Evolutionary conservation across 495 filamentous ascomycete species (phyloP).

Genomic region (Aspergillus funiculosus): DNA sequence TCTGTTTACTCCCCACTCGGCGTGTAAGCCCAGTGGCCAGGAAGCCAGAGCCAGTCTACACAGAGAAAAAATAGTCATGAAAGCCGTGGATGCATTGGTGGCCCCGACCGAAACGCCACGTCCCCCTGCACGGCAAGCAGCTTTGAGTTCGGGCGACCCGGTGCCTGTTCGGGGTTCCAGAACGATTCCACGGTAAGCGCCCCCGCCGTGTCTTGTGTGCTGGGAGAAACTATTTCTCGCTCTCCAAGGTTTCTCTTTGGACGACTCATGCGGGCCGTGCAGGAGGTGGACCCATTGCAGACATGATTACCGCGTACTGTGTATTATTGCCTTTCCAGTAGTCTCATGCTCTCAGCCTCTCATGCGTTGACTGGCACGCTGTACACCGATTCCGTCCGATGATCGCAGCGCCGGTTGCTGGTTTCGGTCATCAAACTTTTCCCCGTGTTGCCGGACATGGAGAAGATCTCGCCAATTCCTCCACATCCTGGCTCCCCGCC

Average conservation of each 20-base stretch:
- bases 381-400: constrained; percentile 2
- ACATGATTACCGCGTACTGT: too few species aligned
- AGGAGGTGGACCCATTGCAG: not conserved
- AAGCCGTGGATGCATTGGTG: not conserved
- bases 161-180: constrained; percentile 1
- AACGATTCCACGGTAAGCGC: too few species aligned
- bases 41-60: too few species aligned
- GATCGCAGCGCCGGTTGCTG: constrained; percentile 3
- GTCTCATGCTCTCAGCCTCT: too few species aligned
- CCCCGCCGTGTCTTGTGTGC: constrained; percentile 1
- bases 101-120: constrained; percentile 4
- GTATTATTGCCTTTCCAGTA: constrained; percentile 3
- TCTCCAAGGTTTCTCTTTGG: not conserved
- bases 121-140: not conserved
- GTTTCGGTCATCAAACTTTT: constrained; percentile 7
- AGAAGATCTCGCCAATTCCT: constrained; percentile 7
- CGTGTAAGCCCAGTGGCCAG: not conserved
- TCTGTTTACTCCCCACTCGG: not conserved
- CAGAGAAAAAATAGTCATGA: too few species aligned
- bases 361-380: not conserved
- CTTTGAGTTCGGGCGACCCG: not conserved
- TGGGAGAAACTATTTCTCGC: constrained; percentile 1
- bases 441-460: constrained; percentile 8
- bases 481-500: not conserved
- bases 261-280: not conserved